Percentiles rank a stretch among this genome's conserved stretches.
phyloP scores from a whole-genome alignment of 2,329 filamentous ascomycete genomes.

The Thielaviopsis musarum region DNA sequence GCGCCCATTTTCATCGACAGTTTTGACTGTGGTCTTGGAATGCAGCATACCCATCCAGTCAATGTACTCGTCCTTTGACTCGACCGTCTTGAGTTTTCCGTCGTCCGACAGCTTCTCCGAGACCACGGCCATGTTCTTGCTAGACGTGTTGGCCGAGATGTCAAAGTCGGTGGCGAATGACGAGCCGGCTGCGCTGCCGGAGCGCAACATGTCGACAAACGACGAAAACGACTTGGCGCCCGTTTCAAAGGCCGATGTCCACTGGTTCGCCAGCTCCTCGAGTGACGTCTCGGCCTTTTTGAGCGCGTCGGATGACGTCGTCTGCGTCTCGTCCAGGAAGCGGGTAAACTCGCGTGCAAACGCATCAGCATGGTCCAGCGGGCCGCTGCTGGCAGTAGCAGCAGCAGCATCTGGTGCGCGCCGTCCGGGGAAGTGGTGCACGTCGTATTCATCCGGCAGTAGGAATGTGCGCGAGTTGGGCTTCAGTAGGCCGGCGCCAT shows the following conservation, averaged over 20 bases:
- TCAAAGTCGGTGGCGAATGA: constrained; percentile 6
- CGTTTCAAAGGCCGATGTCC: constrained; percentile 20
- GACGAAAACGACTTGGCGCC: constrained; percentile 25
- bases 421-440: background rate
- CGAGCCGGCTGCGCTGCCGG: constrained; percentile 15
- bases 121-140: background rate
- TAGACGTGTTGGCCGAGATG: constrained; percentile 4
- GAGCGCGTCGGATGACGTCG: constrained; percentile 15
- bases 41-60: constrained; percentile 28
- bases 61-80: constrained; percentile 25
- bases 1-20: constrained; percentile 24
- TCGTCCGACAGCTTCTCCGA: constrained; percentile 5
- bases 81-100: constrained; percentile 19
- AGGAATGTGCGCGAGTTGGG: constrained; percentile 16
- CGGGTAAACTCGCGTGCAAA: constrained; percentile 20
- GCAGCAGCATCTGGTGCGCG: constrained; percentile 15
- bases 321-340: background rate
- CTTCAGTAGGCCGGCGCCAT: constrained; percentile 23
- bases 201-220: constrained; percentile 20
- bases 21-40: constrained; percentile 24
- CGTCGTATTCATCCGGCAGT: constrained; percentile 6
- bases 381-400: constrained; percentile 12
- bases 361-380: constrained; percentile 16
- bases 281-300: constrained; percentile 16
- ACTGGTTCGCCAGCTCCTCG: constrained; percentile 5